Percentiles rank a stretch among this genome's conserved stretches.
phyloP scores from a whole-genome alignment of 352 stramenopile genomes.

The Phytophthora podocarpi region DNA sequence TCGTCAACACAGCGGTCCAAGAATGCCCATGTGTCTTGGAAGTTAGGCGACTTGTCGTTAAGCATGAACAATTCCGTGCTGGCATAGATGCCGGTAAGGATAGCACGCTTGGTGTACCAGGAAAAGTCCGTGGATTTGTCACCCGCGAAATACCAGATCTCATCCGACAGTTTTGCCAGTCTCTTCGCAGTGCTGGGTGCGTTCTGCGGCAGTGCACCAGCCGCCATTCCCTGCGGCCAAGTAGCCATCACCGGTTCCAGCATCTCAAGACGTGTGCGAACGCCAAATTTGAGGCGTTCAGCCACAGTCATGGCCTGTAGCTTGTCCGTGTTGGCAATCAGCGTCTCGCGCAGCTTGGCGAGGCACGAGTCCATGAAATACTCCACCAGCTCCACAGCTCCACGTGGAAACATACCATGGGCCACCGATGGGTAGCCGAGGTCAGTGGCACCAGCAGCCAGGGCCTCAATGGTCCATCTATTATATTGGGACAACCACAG shows the following conservation, averaged over 20 bases:
- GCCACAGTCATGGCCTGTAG: slow-evolving; percentile 71
- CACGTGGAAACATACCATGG: slow-evolving; percentile 82
- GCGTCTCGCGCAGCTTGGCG: slow-evolving; percentile 57
- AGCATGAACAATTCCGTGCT: slow-evolving; percentile 88
- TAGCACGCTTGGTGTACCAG: slow-evolving; percentile 88
- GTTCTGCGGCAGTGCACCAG: slow-evolving; percentile 79
- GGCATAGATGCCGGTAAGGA: slow-evolving; percentile 80
- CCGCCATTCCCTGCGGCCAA: slow-evolving; percentile 83
- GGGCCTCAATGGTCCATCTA: slow-evolving; percentile 80
- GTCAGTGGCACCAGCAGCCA: slow-evolving; percentile 72
- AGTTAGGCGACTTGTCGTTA: slow-evolving; percentile 75
- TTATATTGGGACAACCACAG: slow-evolving; percentile 3
- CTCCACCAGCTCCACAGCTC: slow-evolving; percentile 80
- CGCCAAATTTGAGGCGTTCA: slow-evolving; percentile 85
- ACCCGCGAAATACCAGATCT: slow-evolving; percentile 90
- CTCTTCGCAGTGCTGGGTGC: slow-evolving; percentile 72
- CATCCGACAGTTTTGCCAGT: slow-evolving; percentile 71
- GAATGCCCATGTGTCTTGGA: slow-evolving; percentile 84
- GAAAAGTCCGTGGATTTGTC: slow-evolving; percentile 84
- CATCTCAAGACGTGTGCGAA: slow-evolving; percentile 72
- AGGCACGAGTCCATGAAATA: slow-evolving; percentile 86
- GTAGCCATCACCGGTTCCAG: slow-evolving; percentile 58
- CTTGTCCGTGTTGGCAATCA: slow-evolving; percentile 62
- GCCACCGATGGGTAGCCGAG: slow-evolving; percentile 77
- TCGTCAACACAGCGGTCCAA: slow-evolving; percentile 84